phyloP scores from a whole-genome alignment of 306 rosid species.

The Gastrolobium bilobum region DNA sequence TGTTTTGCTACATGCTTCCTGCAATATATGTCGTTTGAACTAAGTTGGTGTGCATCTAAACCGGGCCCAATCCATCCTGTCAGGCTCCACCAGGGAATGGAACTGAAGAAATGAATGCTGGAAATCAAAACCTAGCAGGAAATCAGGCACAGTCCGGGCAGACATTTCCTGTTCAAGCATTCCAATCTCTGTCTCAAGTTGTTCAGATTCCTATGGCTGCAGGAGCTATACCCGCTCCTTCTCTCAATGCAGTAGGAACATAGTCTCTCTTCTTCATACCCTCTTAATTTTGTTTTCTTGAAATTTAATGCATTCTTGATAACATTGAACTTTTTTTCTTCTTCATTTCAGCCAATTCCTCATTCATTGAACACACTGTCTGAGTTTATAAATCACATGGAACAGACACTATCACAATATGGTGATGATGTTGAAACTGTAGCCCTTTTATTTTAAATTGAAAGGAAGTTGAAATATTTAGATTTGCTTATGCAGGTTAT shows the following conservation, averaged over 20 bases:
- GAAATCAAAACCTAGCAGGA: conserved; percentile 64
- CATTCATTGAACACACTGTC: conserved; percentile 80
- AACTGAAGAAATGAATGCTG: conserved; percentile 53
- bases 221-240: conserved; percentile 76
- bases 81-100: conserved; percentile 73
- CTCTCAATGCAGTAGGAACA: conserved; percentile 69
- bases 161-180: conserved; percentile 68
- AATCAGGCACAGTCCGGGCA: conserved; percentile 77
- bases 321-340: conserved; percentile 1
- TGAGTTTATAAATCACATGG: conserved; percentile 88
- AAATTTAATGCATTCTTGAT: conserved; percentile 28
- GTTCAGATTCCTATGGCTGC: conserved; percentile 78
- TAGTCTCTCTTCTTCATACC: conserved; percentile 26
- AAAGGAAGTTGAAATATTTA: conserved; percentile 35
- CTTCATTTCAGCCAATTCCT: conserved; percentile 84
- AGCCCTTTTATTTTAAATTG: conserved; percentile 36
- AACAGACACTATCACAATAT: conserved; percentile 74
- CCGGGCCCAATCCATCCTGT: conserved; percentile 55
- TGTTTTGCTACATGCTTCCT: conserved; percentile 28
- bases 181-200: conserved; percentile 74
- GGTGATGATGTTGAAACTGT: conserved; percentile 54
- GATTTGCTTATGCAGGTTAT: conserved; percentile 59
- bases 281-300: conserved; percentile 24
- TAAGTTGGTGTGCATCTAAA: conserved; percentile 33
- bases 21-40: conserved; percentile 36